A percentile compares a stretch with the other conserved stretches of the same genome.
Conservation (phyloP, 768 basidiomycete species). For the Postia placenta region DNA sequence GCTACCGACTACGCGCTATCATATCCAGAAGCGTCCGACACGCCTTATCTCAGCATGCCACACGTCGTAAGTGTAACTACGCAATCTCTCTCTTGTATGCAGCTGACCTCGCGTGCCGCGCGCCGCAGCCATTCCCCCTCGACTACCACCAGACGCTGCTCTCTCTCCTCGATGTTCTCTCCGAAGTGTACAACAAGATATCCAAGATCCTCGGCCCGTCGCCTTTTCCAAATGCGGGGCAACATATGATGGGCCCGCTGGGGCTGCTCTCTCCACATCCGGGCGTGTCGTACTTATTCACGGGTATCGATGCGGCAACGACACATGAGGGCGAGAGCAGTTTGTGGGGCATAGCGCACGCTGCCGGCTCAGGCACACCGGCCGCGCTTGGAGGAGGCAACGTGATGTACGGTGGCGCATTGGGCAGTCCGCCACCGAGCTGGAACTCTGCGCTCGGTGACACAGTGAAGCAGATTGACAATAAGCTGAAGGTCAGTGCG, state of each 20-base stretch:
- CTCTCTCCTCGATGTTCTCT: slow-evolving; percentile 83
- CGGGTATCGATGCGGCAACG: slow-evolving; percentile 34
- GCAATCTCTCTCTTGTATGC: not conserved
- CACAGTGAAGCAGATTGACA: slow-evolving; percentile 73
- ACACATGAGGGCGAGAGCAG: slow-evolving; percentile 43
- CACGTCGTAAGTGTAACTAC: slow-evolving; percentile 54
- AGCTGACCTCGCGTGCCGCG: not conserved
- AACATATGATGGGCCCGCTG: slow-evolving; percentile 72
- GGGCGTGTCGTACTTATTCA: slow-evolving; percentile 75
- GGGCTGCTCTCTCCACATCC: slow-evolving; percentile 74
- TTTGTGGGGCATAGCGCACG: slow-evolving; percentile 64
- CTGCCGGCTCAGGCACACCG: slow-evolving; percentile 9
- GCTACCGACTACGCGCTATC: slow-evolving; percentile 56
- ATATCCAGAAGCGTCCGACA: slow-evolving; percentile 55
- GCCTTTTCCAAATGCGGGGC: slow-evolving; percentile 60
- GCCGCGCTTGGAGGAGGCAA: slow-evolving; percentile 19
- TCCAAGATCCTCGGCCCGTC: slow-evolving; percentile 78
- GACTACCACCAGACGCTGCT: slow-evolving; percentile 89
- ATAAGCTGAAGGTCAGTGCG: slow-evolving; percentile 69
- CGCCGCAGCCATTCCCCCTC: slow-evolving; percentile 72
- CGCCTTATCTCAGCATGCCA: slow-evolving; percentile 66
- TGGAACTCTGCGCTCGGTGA: slow-evolving; percentile 67
- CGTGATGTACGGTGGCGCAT: slow-evolving; percentile 23
- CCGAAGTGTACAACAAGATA: slow-evolving; percentile 87
- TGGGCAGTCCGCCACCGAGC: slow-evolving; percentile 47